Evolutionary conservation across 2,329 filamentous ascomycete genomes (phyloP).

Genomic region (Exserohilum turcica): DNA sequence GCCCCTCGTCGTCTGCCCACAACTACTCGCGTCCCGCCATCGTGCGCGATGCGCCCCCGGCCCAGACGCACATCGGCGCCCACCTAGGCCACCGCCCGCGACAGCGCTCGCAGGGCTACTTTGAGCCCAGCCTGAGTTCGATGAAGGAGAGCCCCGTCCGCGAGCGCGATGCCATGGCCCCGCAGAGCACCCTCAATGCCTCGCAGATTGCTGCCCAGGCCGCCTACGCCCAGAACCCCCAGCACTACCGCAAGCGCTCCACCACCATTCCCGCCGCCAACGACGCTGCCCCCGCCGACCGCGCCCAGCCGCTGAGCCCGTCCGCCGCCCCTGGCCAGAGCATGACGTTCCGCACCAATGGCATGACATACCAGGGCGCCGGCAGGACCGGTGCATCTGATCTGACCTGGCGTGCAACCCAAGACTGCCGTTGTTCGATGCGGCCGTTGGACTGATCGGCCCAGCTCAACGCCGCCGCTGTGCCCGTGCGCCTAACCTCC

Average conservation of each 20-base stretch:
- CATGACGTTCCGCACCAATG: constrained; percentile 50
- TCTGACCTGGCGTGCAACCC: constrained; percentile 14
- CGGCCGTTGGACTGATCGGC: background rate
- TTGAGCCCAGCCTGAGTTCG: constrained; percentile 73
- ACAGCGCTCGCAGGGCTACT: constrained; percentile 75
- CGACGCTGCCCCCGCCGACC: constrained; percentile 30
- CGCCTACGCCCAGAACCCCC: constrained; percentile 69
- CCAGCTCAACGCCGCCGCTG: background rate
- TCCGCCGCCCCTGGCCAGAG: constrained; percentile 57
- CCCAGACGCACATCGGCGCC: constrained; percentile 35
- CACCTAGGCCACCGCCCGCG: constrained; percentile 62
- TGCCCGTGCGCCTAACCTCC: no score
- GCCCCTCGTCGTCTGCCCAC: constrained; percentile 22
- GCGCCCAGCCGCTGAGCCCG: constrained; percentile 56
- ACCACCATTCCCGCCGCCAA: constrained; percentile 70
- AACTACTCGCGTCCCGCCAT: constrained; percentile 48
- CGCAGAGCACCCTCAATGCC: constrained; percentile 56
- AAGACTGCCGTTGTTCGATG: background rate
- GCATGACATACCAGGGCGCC: constrained; percentile 64
- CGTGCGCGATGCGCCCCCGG: constrained; percentile 45
- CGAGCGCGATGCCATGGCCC: constrained; percentile 47
- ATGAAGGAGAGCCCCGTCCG: constrained; percentile 58
- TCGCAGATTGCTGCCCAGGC: constrained; percentile 82
- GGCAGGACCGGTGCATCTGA: constrained; percentile 48
- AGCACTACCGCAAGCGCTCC: constrained; percentile 67